Evolutionary conservation across 257 asterid genomes (phyloP).

Genomic region (Gentiana dahurica): DNA sequence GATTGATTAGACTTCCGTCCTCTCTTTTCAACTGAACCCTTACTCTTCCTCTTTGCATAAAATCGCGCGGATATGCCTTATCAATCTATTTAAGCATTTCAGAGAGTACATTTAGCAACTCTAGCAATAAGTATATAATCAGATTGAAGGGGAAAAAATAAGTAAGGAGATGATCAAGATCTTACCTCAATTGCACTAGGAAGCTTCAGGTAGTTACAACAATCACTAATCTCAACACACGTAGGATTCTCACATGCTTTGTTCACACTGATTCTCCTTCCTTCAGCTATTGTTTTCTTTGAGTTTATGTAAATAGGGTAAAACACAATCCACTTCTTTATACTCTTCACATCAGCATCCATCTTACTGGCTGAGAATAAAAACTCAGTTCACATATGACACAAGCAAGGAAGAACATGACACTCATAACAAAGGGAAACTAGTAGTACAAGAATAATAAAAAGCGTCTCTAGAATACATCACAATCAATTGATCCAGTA

Average conservation of each 20-base stretch:
- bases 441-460: no score
- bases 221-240: constrained; percentile 68
- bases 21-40: constrained; percentile 75
- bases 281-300: constrained; percentile 87
- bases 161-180: not conserved
- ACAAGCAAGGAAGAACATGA: no score
- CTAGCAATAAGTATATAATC: not conserved
- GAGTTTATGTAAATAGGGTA: constrained; percentile 90
- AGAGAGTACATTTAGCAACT: not conserved
- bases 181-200: constrained; percentile 83
- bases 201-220: constrained; percentile 68
- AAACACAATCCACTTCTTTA: constrained; percentile 73
- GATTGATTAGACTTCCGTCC: constrained; percentile 70
- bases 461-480: no score
- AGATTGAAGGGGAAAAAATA: no score
- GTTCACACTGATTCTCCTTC: constrained; percentile 61
- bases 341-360: constrained; percentile 64
- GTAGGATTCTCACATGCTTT: constrained; percentile 97
- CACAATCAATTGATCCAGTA: no score
- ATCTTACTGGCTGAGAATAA: constrained; percentile 16
- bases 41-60: constrained; percentile 95
- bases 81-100: constrained; percentile 33
- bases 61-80: constrained; percentile 96
- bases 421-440: no score
- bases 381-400: no score